phyloP scores from a whole-genome alignment of 805 yeast species.

The Saturnispora zaruensis region DNA sequence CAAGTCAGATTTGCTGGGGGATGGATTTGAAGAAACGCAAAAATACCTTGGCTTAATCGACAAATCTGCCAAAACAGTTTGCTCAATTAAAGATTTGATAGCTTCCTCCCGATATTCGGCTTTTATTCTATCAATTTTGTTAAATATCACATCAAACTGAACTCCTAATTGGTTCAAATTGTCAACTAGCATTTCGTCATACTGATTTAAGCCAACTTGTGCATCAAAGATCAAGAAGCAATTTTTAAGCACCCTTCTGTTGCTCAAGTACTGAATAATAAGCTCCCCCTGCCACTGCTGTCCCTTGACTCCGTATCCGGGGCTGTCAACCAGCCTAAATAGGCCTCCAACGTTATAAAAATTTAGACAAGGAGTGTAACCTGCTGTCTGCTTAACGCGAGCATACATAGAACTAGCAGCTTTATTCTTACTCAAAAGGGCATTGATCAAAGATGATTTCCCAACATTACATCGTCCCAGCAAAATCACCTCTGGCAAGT shows the following conservation, averaged over 20 bases:
- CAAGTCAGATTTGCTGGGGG: conserved; percentile 19
- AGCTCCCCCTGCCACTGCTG: conserved; percentile 58
- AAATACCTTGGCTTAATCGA: conserved; percentile 34
- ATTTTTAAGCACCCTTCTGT: conserved; percentile 44
- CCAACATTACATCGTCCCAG: conserved; percentile 83
- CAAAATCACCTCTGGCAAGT: conserved; percentile 66
- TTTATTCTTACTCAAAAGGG: conserved; percentile 37
- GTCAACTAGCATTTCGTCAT: conserved; percentile 47
- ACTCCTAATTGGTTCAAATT: conserved; percentile 46
- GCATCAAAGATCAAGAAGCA: conserved; percentile 59
- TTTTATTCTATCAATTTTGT: conserved; percentile 59
- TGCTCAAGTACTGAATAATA: conserved; percentile 52
- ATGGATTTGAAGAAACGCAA: conserved; percentile 43
- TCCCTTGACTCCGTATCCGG: conserved; percentile 82
- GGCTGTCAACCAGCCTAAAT: conserved; percentile 70
- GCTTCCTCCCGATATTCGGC: conserved; percentile 25
- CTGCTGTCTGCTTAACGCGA: conserved; percentile 27
- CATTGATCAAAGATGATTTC: conserved; percentile 68
- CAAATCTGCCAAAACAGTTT: conserved; percentile 31
- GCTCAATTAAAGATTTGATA: conserved; percentile 32
- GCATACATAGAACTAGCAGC: conserved; percentile 33
- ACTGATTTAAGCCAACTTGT: conserved; percentile 46
- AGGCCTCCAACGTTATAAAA: conserved; percentile 59
- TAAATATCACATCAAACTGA: conserved; percentile 66
- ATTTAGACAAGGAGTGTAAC: conserved; percentile 54